phyloP scores from a whole-genome alignment of 257 asterid species.

The Solanum piurae region DNA sequence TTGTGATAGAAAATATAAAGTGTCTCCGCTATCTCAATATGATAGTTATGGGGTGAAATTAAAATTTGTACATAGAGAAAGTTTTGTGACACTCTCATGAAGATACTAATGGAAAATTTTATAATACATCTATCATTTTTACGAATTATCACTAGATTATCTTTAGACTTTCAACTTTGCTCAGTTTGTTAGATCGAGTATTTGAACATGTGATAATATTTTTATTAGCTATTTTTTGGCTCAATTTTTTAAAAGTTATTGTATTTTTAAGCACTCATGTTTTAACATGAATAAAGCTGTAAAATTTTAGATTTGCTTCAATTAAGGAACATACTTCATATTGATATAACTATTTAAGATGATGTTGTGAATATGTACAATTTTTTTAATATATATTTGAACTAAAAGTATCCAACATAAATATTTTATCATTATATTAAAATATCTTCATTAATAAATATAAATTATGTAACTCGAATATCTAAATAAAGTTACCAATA shows the following conservation, averaged over 20 bases:
- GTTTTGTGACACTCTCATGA: not conserved
- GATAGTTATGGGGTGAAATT: not conserved
- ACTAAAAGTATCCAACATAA: too few relatives aligned
- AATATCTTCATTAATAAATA: not conserved
- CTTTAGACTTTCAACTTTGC: not conserved
- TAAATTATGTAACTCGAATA: not conserved
- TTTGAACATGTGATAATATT: not conserved
- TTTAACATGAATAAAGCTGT: not conserved
- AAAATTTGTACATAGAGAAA: not conserved
- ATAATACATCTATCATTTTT: not conserved
- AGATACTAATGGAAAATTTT: not conserved
- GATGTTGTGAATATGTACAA: too few relatives aligned
- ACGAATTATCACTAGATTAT: not conserved
- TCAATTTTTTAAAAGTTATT: too few relatives aligned
- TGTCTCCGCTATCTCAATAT: not conserved
- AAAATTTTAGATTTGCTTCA: not conserved
- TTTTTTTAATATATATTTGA: too few relatives aligned
- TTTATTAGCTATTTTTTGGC: not conserved
- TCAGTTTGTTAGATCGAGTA: not conserved
- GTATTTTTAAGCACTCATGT: too few relatives aligned
- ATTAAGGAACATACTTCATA: not conserved
- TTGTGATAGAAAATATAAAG: too few relatives aligned
- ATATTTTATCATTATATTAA: too few relatives aligned
- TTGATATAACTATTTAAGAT: too few relatives aligned
- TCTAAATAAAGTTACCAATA: not conserved